Base-by-base conservation (phyloP, 1,284 basidiomycete genomes). In the Pyrrhoderma lamaoense region DNA sequence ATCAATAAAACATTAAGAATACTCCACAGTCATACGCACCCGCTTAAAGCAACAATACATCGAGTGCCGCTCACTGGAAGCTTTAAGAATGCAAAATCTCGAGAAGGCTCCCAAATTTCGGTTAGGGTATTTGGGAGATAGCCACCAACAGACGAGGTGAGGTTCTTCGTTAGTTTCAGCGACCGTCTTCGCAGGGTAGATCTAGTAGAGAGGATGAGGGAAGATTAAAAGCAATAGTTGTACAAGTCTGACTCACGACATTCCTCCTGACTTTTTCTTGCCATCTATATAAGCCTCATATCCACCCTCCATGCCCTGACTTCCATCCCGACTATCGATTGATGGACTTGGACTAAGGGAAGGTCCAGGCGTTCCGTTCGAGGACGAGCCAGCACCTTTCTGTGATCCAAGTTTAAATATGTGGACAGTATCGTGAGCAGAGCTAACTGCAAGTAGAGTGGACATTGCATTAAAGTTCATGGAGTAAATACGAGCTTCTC, bases 31-130 rank as follows among this genome's bases (percentile, higher is more conserved):
- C n/a, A 35, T 3, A 8, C 86, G 62, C 62, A 93, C 87, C 84
- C 82, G 63, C 85, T 90, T 53, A 95, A 68, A 0, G 89, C 93
- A 23, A 94, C 92, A 11, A 93, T 82, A 60, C 85, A 91, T 49
- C 88, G 72, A 14, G 80, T 81, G 3, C 90, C 90, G 42, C 78
- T 80, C 0, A 78, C 79, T n/a, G 94, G 92, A 31, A 99, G 69
- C 63, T 91, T 85, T 55, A 97, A 72, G 65, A 82, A 94, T 0
- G 96, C 95, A 66, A 99, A 99, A 65, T 97, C 95, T 3, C 96
- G 75, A 45, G 88, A 79, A 0, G 96, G 95, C 62, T 99, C 96
- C 94, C 94, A 99, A 72, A 98, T 86, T 65, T 97, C 94, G 8
- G 93, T 91, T 35, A 99, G 67, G 1, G 91, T 85, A 59, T 86